Percentiles rank a stretch among this genome's conserved stretches.
Evolutionary conservation across 345 rosid species (phyloP).

Genomic region (Garcia nutans): DNA sequence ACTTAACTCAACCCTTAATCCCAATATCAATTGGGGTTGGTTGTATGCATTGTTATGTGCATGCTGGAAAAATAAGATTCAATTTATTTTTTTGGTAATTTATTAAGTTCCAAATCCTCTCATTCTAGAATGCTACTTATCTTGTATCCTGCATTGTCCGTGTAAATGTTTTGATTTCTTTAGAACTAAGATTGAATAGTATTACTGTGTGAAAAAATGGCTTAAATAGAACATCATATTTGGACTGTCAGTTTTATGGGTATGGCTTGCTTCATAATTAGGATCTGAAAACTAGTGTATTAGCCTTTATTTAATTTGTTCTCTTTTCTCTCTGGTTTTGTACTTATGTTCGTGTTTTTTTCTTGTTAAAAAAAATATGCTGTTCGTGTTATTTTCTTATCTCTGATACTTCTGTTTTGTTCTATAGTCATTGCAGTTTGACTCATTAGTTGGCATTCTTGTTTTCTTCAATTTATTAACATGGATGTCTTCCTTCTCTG

Average conservation of each 20-base stretch:
- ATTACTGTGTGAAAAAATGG: background rate
- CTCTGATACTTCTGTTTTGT: background rate
- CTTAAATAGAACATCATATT: background rate
- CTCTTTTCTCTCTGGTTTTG: background rate
- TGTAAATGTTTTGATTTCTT: background rate
- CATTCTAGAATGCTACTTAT: too few relatives aligned
- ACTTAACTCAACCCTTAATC: background rate
- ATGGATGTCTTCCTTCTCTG: background rate
- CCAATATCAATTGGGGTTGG: too few relatives aligned
- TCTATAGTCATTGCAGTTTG: background rate
- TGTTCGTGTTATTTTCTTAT: background rate
- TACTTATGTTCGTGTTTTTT: background rate
- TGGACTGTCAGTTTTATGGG: background rate
- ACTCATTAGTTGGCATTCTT: background rate
- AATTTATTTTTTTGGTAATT: background rate
- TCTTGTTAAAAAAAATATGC: too few relatives aligned
- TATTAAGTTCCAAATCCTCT: background rate
- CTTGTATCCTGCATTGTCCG: background rate
- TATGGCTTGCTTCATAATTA: background rate
- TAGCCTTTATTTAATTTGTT: background rate
- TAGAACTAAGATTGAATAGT: background rate
- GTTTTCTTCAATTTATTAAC: constrained; percentile 3
- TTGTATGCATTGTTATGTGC: background rate
- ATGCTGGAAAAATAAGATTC: background rate
- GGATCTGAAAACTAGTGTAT: background rate